Evolutionary conservation across 2,329 filamentous ascomycete genomes (phyloP), one percentile per base, ranked within the genome.

Genomic region (Microdochium bolleyi): DNA sequence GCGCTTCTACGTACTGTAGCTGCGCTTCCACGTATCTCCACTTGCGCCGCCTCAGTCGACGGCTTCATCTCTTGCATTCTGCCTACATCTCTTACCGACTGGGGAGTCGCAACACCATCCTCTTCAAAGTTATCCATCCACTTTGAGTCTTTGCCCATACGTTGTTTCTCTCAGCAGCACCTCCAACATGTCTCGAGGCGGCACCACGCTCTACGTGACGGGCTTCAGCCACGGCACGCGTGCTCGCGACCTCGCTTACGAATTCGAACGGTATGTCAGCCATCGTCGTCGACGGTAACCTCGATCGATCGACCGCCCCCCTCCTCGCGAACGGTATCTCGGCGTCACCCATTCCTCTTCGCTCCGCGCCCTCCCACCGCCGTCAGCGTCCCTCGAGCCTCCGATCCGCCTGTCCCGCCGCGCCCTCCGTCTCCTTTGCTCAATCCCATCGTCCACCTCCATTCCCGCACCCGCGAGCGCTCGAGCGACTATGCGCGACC

Each of bases 211-310:
- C 63, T 97, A 97, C 79, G 92, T 97, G 74, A 96, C 92, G 69
- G 94, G 94, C 82, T 99, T 99, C 75, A 95, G 92, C 83, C 91
- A 96, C 76, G 91, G 92, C 73, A 96, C 92, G 73, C 90, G 94
- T 80, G 91, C 94, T 73, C 90, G 94, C 84, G 92, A 99, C 81
- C 89, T 97, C 73, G 91, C 92, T 79, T 96, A 95, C 88, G 92
- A 97, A 82, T 97, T 97, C 88, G 92, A 97, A 92, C 91, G 92
- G 90, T 96, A 96, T 84, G 92, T 95, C 81, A 79, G 73, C 77
- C 74, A 76, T 62, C 65, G 68, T 70, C 72, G 70, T 70, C 70
- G 68, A 72, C 75, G 73, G 74, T 73, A 68, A 70, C 67, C 72
- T 67, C 67, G 67, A 66, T 64, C 66, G 68, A 64, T 69, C 70